Conservation (phyloP, 352 stramenopile genomes). For the Phytopythium helicoides region DNA sequence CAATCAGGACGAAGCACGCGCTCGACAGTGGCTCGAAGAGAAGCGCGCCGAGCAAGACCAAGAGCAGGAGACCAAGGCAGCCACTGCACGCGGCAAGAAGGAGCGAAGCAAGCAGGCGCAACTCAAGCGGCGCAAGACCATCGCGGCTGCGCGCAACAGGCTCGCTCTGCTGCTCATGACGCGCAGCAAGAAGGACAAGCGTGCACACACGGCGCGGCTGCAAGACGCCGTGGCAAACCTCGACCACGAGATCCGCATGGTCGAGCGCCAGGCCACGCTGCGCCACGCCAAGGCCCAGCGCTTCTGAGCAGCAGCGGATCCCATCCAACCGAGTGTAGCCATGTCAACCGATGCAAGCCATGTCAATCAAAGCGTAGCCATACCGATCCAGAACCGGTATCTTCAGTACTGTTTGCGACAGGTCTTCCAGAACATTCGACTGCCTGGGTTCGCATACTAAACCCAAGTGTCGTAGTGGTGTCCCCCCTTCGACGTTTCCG, state of each 20-base stretch:
- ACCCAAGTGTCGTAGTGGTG: slow-evolving; percentile 5
- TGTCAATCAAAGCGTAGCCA: neutral
- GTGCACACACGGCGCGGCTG: slow-evolving; percentile 22
- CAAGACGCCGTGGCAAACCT: slow-evolving; percentile 34
- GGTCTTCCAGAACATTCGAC: slow-evolving; percentile 28
- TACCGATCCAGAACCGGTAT: neutral
- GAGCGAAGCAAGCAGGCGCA: slow-evolving; percentile 7
- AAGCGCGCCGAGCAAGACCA: slow-evolving; percentile 19
- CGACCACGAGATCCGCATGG: slow-evolving; percentile 30
- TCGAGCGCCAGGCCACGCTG: slow-evolving; percentile 12
- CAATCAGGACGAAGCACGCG: slow-evolving; percentile 24
- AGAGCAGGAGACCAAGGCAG: slow-evolving; percentile 7
- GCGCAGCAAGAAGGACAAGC: slow-evolving; percentile 21
- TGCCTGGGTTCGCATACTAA: slow-evolving; percentile 8
- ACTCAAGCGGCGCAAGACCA: slow-evolving; percentile 20
- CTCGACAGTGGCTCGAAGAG: slow-evolving; percentile 26
- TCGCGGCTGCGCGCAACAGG: slow-evolving; percentile 1
- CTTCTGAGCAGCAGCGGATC: neutral
- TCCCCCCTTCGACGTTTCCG: slow-evolving; percentile 2
- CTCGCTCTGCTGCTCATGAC: slow-evolving; percentile 8
- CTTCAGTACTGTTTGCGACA: neutral
- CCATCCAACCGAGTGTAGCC: neutral
- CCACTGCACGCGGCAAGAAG: slow-evolving; percentile 10
- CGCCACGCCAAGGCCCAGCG: neutral
- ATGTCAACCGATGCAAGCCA: slow-evolving; percentile 7